These are phyloP conservation scores for Trichosporon sp. DNA, from an alignment of 1,284 basidiomycete genomes.

Conservation along the genomic window DNA sequence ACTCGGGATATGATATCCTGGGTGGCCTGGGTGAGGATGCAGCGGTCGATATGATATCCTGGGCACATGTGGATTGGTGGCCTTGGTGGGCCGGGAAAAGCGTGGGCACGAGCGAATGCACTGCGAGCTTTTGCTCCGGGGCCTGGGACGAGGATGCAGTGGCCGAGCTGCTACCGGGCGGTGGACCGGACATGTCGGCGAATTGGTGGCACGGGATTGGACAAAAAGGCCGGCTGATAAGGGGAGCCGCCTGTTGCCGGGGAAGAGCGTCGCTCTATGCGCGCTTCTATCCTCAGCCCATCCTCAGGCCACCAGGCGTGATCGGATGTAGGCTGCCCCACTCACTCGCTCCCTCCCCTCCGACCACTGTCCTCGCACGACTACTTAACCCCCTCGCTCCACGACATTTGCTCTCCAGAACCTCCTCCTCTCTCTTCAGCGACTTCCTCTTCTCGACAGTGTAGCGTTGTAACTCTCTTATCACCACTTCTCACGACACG, in stretches of 20 bases:
- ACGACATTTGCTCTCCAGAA: neutral
- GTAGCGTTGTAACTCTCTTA: neutral
- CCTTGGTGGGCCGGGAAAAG: neutral
- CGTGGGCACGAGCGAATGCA: neutral
- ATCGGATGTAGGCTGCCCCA: neutral
- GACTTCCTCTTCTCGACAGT: neutral
- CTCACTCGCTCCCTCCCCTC: neutral
- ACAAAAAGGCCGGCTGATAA: neutral
- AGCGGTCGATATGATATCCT: slow-evolving; percentile 1
- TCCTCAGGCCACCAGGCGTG: neutral
- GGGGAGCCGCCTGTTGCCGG: slow-evolving; percentile 1
- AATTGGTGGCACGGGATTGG: neutral
- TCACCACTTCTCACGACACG: neutral
- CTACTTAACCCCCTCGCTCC: neutral
- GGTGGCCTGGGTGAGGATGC: neutral
- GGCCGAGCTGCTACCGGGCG: neutral
- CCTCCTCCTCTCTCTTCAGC: neutral
- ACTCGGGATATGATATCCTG: slow-evolving; percentile 2
- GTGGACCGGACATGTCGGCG: neutral
- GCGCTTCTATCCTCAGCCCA: neutral
- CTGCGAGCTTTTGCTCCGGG: neutral
- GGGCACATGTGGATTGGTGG: neutral
- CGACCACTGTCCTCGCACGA: neutral
- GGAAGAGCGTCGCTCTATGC: neutral
- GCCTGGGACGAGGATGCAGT: neutral